These are phyloP conservation scores for Xylariaceae sp. DNA, from an alignment of 2,329 filamentous ascomycete genomes.

Conservation along the genomic window DNA sequence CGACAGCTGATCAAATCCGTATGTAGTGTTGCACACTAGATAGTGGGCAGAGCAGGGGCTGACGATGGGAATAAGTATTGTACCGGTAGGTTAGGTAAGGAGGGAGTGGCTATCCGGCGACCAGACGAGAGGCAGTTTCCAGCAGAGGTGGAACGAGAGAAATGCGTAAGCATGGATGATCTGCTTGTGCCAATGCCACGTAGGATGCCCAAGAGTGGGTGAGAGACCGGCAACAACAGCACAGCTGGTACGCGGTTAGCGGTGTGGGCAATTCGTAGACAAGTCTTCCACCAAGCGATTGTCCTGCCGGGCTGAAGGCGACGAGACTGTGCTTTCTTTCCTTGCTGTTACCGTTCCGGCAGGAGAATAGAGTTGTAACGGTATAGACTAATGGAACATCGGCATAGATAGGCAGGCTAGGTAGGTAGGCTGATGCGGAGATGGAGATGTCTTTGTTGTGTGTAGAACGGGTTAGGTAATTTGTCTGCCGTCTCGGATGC, in stretches of 20 bases:
- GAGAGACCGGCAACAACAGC: not conserved
- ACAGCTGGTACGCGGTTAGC: not conserved
- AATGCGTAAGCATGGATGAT: conserved; percentile 19
- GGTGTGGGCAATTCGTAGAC: not conserved
- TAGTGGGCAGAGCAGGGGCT: conserved; percentile 10
- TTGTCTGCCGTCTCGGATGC: not conserved
- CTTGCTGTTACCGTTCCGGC: not conserved
- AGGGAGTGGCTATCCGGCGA: not conserved
- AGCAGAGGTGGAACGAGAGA: conserved; percentile 17
- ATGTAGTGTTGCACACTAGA: not conserved
- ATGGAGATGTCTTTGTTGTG: not conserved
- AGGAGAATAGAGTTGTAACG: conserved; percentile 7
- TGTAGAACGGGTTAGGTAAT: not conserved
- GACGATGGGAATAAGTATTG: conserved; percentile 7
- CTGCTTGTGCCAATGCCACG: conserved; percentile 18
- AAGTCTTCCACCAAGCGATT: not conserved
- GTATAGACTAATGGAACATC: conserved; percentile 10
- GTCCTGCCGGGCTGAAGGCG: not conserved
- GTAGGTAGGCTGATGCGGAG: conserved; percentile 9
- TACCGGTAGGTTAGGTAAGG: too few relatives aligned
- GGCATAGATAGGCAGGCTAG: conserved; percentile 8
- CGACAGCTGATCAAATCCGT: conserved; percentile 18
- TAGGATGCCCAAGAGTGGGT: conserved; percentile 10
- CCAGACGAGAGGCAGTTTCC: conserved; percentile 8
- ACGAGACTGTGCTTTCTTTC: not conserved